phyloP scores from a whole-genome alignment of 1,284 basidiomycete species.

The Papiliotrema terrestris region DNA sequence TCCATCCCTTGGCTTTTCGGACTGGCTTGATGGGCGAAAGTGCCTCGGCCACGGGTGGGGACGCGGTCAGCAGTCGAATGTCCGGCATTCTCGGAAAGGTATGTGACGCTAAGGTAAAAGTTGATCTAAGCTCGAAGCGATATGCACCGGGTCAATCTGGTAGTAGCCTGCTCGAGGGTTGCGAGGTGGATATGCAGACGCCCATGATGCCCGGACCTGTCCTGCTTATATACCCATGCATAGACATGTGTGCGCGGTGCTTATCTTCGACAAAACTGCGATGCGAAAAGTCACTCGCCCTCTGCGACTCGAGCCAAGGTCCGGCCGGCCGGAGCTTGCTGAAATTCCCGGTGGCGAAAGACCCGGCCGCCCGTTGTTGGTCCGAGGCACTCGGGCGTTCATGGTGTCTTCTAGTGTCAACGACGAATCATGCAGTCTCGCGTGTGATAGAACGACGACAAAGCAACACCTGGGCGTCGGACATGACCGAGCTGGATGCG shows the following conservation, averaged over 20 bases:
- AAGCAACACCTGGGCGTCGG: too few relatives aligned
- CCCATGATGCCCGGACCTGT: neutral
- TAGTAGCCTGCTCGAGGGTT: neutral
- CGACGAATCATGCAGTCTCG: too few relatives aligned
- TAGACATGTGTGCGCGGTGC: too few relatives aligned
- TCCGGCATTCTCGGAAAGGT: constrained; percentile 20
- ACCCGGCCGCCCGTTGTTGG: neutral
- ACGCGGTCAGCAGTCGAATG: constrained; percentile 18
- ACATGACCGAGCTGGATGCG: too few relatives aligned
- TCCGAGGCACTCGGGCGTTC: neutral
- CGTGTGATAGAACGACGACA: too few relatives aligned
- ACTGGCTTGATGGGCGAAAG: constrained; percentile 8
- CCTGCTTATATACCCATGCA: neutral
- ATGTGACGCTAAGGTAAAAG: neutral
- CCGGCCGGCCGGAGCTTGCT: constrained; percentile 12
- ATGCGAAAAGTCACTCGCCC: neutral
- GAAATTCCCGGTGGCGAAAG: neutral
- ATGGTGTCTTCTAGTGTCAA: too few relatives aligned
- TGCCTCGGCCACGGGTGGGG: neutral
- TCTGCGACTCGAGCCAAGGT: constrained; percentile 1
- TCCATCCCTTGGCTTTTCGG: constrained; percentile 20
- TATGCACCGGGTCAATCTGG: neutral
- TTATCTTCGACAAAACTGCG: neutral
- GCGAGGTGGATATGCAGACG: neutral
- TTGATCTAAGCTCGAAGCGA: neutral